Percentiles rank a stretch among this genome's conserved stretches.
These are phyloP conservation scores for Candida gorgasii DNA, from an alignment of 805 yeast genomes.

Conservation along the genomic window DNA sequence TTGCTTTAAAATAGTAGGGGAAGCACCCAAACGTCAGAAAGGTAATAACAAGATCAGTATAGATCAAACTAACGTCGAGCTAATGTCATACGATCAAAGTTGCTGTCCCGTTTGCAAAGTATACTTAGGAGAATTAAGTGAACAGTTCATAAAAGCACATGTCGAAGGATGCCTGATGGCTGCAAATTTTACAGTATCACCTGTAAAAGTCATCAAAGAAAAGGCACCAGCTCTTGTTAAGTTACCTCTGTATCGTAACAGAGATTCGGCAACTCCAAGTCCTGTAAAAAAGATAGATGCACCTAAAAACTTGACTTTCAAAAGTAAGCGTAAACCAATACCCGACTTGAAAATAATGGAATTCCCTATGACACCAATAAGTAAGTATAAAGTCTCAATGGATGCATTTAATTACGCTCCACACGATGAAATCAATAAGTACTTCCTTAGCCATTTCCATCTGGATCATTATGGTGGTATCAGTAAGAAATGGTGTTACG, in stretches of 20 bases:
- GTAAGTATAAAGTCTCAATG: constrained; percentile 48
- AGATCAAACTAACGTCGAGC: constrained; percentile 11
- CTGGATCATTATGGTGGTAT: constrained; percentile 93
- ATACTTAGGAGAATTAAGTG: constrained; percentile 11
- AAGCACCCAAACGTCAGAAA: constrained; percentile 10
- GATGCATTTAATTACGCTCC: constrained; percentile 64
- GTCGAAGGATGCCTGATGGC: constrained; percentile 11
- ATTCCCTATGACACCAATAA: constrained; percentile 30
- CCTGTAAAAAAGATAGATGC: constrained; percentile 15
- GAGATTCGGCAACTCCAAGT: constrained; percentile 2
- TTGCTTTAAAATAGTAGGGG: constrained; percentile 13
- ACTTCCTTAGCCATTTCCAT: constrained; percentile 83
- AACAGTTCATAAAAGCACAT: constrained; percentile 11
- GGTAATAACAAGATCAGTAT: constrained; percentile 10
- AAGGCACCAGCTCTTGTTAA: constrained; percentile 8
- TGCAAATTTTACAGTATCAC: constrained; percentile 7
- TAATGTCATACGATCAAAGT: background rate
- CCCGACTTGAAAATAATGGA: constrained; percentile 56
- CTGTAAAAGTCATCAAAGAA: constrained; percentile 6
- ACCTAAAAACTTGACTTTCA: constrained; percentile 16
- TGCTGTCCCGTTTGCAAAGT: constrained; percentile 18
- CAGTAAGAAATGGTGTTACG: constrained; percentile 66
- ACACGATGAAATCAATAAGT: constrained; percentile 46
- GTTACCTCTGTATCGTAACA: constrained; percentile 12
- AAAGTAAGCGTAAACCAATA: constrained; percentile 33